Base-by-base conservation (phyloP, 2,329 filamentous ascomycete species). In the Aspergillus sp. region DNA sequence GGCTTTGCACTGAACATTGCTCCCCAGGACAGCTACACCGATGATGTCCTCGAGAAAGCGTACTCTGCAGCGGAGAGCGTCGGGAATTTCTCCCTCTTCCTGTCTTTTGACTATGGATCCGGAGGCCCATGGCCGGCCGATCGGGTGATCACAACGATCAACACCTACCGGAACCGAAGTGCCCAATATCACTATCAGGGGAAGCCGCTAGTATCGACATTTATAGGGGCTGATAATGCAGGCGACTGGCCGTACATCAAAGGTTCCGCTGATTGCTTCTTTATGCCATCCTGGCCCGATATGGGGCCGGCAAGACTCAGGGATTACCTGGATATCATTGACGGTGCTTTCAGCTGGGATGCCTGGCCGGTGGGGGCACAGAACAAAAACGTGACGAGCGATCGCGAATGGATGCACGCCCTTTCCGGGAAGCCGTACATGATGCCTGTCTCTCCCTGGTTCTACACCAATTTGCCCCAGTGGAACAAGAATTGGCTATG, bases 401-500 rank as follows among this genome's bases (percentile, higher is more conserved):
- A 81, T 49, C 64, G 74, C 54, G 69, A 68, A 2, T 84, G 79
- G 73, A 78, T 78, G 66, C 61, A 65, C 8, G 70, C 71, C 8
- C 63, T 78, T 6, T 60, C 66, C 1, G 68, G 69, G 5, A 82
- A 80, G 66, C 71, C 73, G 3, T 82, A 77, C 57, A 84, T 85
- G 80, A 84, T 84, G 81, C 78, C 82, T 2, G 80, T 84, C n/a
- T 82, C 81, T 0, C 83, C 84, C 0, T 86, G 83, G 83, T 83
- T 79, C 69, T 83, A 73, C 71, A 86, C 86, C 52, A 83, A 86
- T 60, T 74, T 87, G 3, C 81, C 83, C 0, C 75, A 77, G 6
- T 87, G 80, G 66, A 71, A 75, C 44, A 88, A 88, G 74, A 86
- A 87, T 68, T 89, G 86, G 85, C 75, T 87, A 5, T 89, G 84